phyloP scores from a whole-genome alignment of 2,329 filamentous ascomycete species.

The Cercospora brassicicola region DNA sequence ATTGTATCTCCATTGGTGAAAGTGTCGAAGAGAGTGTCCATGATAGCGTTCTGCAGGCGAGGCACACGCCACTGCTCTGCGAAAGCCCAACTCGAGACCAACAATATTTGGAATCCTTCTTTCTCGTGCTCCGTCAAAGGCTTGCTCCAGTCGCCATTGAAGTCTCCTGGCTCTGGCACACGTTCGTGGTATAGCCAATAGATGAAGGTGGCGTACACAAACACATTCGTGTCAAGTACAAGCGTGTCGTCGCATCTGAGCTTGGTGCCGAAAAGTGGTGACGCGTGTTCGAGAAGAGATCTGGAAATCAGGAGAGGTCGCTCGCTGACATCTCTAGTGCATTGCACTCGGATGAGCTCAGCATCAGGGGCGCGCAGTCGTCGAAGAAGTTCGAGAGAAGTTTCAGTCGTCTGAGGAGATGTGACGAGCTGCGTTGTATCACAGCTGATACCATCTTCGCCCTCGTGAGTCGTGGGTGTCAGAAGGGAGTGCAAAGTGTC shows the following conservation, averaged over 20 bases:
- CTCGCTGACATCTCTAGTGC: neutral
- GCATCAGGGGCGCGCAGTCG: neutral
- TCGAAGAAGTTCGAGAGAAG: neutral
- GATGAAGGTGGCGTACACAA: neutral
- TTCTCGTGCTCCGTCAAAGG: neutral
- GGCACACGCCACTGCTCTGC: neutral
- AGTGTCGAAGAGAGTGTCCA: neutral
- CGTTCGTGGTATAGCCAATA: slow-evolving; percentile 4
- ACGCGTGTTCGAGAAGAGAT: neutral
- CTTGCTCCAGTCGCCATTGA: neutral
- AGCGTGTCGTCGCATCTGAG: neutral
- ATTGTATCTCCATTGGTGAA: neutral
- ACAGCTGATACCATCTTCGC: neutral
- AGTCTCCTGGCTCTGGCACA: neutral
- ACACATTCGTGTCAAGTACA: neutral
- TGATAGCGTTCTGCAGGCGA: slow-evolving; percentile 1
- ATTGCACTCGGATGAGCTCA: slow-evolving; percentile 1
- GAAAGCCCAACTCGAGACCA: slow-evolving; percentile 1
- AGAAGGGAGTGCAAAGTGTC: neutral
- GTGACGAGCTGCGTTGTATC: neutral
- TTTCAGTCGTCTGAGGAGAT: neutral
- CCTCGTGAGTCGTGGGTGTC: neutral
- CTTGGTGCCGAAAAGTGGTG: neutral
- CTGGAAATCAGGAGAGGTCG: neutral
- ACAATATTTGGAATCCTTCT: neutral